Evolutionary conservation across 1,284 basidiomycete species (phyloP), one percentile per base, ranked within the genome.

Genomic region (Fomitiporia mediterranea): DNA sequence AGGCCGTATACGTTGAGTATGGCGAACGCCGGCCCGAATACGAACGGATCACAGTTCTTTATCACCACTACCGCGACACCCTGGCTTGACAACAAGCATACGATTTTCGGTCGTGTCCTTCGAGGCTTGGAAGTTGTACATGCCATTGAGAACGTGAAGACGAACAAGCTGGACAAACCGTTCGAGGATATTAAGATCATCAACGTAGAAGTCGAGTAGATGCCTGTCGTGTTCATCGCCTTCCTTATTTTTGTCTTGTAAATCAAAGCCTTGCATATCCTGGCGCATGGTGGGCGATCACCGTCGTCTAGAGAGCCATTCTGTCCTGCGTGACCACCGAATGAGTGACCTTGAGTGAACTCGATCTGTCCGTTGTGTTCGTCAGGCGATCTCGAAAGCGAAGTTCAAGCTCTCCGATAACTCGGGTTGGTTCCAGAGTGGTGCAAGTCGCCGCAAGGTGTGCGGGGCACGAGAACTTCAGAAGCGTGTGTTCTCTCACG

Each of bases 1-100:
- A 91, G 89, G 57, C 95, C 96, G 0, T 98, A 98, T 68, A 97
- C 91, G n/a, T 78, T 99, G 49, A 94, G 92, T 66, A 98, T 98
- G 94, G 97, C 97, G n/a, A 99, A 99, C 63, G 91, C 93, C 2
- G 96, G 97, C 1, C 87, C 93, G 1, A 78, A 78, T 53, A 99
- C 97, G 38, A 99, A 99, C 68, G 97, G 89, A 2, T 91, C 89
- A 2, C 96, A 99, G 70, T 99, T 99, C 78, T 99, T 99, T 74
- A 95, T 99, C 69, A 99, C 97, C 2, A 98, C 94, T 2, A 94
- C 89, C 1, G 89, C 95, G 9, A 93, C 92, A 4, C 93, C 94
- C 5, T 98, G 94, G 94, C 75, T 99, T 53, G 91, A 96, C 71
- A 95, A 93, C 68, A 99, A 99, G 67, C 94, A 98, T 68, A 94